Evolutionary conservation across 2,329 filamentous ascomycete genomes (phyloP).

Genomic region (Calonectria henricotiae): DNA sequence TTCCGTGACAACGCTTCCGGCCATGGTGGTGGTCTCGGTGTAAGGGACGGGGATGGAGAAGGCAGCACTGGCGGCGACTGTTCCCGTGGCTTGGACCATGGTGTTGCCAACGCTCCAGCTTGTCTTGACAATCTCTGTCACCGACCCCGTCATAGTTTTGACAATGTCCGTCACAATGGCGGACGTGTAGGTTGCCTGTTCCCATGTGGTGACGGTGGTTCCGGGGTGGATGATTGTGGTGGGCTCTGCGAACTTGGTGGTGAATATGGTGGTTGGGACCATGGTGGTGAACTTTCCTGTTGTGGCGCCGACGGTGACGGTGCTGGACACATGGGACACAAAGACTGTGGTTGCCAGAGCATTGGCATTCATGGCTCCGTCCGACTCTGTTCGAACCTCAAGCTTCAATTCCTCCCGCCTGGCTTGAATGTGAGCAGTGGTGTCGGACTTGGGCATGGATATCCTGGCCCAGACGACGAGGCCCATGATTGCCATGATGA

Average conservation of each 20-base stretch:
- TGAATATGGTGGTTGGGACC: constrained; percentile 30
- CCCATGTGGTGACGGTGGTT: background rate
- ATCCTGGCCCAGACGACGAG: constrained; percentile 48
- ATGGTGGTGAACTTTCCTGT: constrained; percentile 36
- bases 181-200: constrained; percentile 9
- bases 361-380: constrained; percentile 2
- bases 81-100: background rate
- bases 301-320: constrained; percentile 18
- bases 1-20: constrained; percentile 4
- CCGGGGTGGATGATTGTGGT: constrained; percentile 7
- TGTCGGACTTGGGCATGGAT: constrained; percentile 50
- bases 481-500: constrained; percentile 45
- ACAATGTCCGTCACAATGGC: background rate
- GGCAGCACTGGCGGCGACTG: background rate
- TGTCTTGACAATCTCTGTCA: background rate
- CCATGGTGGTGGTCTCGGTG: constrained; percentile 35
- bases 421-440: constrained; percentile 42
- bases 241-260: constrained; percentile 17
- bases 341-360: constrained; percentile 9
- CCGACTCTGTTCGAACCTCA: background rate
- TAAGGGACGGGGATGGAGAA: constrained; percentile 6
- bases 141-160: constrained; percentile 15
- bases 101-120: background rate
- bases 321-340: constrained; percentile 29
- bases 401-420: constrained; percentile 35